These are phyloP conservation scores for Paracamarosporium sp. DNA, from an alignment of 2,329 filamentous ascomycete species.

Conservation along the genomic window DNA sequence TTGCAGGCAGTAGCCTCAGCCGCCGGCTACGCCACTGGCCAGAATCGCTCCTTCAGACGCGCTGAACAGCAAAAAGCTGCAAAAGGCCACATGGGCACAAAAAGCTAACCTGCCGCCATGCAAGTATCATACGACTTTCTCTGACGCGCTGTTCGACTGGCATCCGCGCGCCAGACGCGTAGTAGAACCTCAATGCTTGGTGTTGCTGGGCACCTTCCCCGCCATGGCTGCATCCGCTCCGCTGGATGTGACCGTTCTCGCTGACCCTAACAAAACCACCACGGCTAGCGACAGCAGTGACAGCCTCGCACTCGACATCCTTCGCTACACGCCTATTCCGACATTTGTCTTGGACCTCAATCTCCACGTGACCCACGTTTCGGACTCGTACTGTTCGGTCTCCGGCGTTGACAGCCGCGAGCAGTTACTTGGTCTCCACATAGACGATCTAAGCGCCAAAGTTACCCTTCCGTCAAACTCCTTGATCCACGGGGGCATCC, in stretches of 20 bases:
- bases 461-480: constrained; percentile 46
- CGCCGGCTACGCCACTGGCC: neutral
- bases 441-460: constrained; percentile 49
- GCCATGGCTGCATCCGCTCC: neutral
- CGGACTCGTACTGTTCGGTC: constrained; percentile 50
- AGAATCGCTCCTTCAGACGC: neutral
- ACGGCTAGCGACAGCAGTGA: constrained; percentile 1
- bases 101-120: constrained; percentile 11
- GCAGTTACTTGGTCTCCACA: constrained; percentile 43
- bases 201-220: neutral
- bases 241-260: constrained; percentile 1
- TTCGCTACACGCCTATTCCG: constrained; percentile 50
- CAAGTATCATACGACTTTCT: constrained; percentile 3
- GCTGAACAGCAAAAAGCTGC: neutral
- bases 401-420: constrained; percentile 41
- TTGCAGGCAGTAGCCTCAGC: neutral
- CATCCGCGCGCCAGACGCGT: neutral
- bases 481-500: constrained; percentile 46
- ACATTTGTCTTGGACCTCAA: constrained; percentile 47
- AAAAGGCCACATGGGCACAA: neutral
- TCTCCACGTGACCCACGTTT: constrained; percentile 61
- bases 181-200: neutral
- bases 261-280: neutral
- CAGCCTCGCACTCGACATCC: constrained; percentile 25
- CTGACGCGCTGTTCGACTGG: neutral